Evolutionary conservation across 2,329 filamentous ascomycete genomes (phyloP), one percentile per base, ranked within the genome.

Genomic region (Botrytis pseudocinerea): DNA sequence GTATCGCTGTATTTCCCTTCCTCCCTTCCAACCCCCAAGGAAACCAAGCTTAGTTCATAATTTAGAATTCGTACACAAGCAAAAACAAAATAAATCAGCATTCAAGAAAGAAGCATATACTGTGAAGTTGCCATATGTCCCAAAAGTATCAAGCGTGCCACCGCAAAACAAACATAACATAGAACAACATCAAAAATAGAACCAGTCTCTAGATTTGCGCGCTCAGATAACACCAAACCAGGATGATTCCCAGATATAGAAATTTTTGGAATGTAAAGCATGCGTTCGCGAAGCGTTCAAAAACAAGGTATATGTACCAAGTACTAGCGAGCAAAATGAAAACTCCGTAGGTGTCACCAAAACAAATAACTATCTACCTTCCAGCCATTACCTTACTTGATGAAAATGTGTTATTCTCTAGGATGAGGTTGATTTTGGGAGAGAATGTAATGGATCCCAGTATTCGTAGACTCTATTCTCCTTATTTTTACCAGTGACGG

Each of bases 401-500:
- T 57, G 35, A 68, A 44, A 38, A 57, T 57, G 38, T 1, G 1
- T 38, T 32, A 57, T 42, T 32, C n/a, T 42, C 25, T 44, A 57
- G 65, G 65, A 69, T 57, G 65, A 44, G n/a, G 38, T 18, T 16
- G 48, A 48, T 57, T 57, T 59, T 3, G 42, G 44, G 32, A 73
- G 65, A 69, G 71, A 73, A 54, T 69, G 71, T 46, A 60, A 59
- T 5, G 89, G 88, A 75, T 91, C 89, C 74, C 87, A 83, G 79
- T 91, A 91, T 75, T 84, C 83, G 78, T 89, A 91, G 3, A 85
- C 80, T 77, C 82, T 83, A 63, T 83, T 82, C n/a, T 82, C 81
- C 77, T 83, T 85, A n/a, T 79, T 82, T 4, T 77, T 78, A 0
- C 84, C 84, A 5, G 81, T 85, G 2, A 90, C 82, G 2, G 87